These are phyloP conservation scores for Chrysanthemum makinoi DNA, from an alignment of 129 eudicot species.

Conservation along the genomic window DNA sequence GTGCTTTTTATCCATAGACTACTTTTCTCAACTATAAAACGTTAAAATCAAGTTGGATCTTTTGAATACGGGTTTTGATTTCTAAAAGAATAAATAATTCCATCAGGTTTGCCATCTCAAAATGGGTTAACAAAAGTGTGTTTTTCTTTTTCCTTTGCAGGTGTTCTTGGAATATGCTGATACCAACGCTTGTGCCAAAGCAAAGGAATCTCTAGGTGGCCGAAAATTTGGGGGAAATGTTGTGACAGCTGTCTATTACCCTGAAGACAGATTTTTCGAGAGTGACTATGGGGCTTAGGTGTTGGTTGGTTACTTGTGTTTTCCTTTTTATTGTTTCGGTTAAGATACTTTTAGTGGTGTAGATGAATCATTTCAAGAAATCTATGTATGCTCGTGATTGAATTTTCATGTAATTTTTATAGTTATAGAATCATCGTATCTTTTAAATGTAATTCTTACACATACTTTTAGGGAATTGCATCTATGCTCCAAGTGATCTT, in stretches of 20 bases:
- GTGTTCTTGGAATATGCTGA: conserved; percentile 82
- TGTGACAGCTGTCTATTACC: conserved; percentile 72
- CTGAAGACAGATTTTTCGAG: conserved; percentile 59
- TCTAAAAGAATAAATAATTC: not conserved
- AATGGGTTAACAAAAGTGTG: not conserved
- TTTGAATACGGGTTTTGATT: not conserved
- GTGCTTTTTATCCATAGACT: not conserved
- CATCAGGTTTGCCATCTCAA: not conserved
- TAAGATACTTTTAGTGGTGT: not conserved
- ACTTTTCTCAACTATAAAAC: not conserved
- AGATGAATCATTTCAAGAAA: not conserved
- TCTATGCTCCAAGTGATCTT: no score
- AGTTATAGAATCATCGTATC: no score
- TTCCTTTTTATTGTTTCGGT: not conserved
- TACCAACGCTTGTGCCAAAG: conserved; percentile 52
- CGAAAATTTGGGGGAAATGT: conserved; percentile 86
- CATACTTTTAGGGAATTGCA: no score
- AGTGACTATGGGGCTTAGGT: conserved; percentile 52
- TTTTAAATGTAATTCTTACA: no score
- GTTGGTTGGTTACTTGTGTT: not conserved
- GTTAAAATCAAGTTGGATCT: not conserved
- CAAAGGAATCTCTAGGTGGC: conserved; percentile 73
- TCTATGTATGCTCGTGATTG: not conserved
- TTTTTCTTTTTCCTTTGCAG: conserved; percentile 29
- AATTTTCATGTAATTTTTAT: no score